Evolutionary conservation across 208 protist species (phyloP), one percentile per base, ranked within the genome.

Genomic region (Acanthamoeba sp.): DNA sequence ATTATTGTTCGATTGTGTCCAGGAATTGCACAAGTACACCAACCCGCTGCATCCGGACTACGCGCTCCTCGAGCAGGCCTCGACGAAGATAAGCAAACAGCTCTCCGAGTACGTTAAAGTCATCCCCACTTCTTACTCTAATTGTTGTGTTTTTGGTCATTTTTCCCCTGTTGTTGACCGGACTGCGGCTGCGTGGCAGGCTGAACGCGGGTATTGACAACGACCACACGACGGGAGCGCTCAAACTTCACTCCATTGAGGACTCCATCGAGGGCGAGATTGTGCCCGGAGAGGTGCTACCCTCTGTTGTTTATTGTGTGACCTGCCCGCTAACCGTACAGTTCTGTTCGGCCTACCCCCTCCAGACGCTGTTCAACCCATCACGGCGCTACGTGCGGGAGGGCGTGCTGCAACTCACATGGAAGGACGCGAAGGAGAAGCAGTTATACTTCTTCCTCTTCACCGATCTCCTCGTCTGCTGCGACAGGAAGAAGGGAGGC

Each of bases 401-500:
- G 34, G 78, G 78, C 22, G 45, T 59, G 24, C 1, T 87, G 38
- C 22, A 87, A 32, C 34, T 50, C n/a, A 34, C 78, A 22, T 87
- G 45, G 38, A 59, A 59, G 48, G 78, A 87, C 24, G 22, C 32
- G 29, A 36, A 32, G 27, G 29, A 87, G 42, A 48, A 87, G 45
- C 78, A 48, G 27, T 50, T 57, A 18, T 87, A 87, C 78, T 59
- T 87, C 78, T 87, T 87, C 78, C 45, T 87, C 36, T 87, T 87
- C 78, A 87, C 55, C 45, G 78, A 87, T 18, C 78, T 87, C 78
- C 48, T 87, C 45, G 45, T 87, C 16, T 87, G 78, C 78, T 87
- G 78, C 78, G 45, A 62, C 78, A 87, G 57, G 45, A 87, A 87
- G 78, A 87, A 87, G 78, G 32, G 32, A 27, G 36, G 22, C 36